Base-by-base conservation (phyloP, 208 protist species). In the Acanthamoeba polyphaga region DNA sequence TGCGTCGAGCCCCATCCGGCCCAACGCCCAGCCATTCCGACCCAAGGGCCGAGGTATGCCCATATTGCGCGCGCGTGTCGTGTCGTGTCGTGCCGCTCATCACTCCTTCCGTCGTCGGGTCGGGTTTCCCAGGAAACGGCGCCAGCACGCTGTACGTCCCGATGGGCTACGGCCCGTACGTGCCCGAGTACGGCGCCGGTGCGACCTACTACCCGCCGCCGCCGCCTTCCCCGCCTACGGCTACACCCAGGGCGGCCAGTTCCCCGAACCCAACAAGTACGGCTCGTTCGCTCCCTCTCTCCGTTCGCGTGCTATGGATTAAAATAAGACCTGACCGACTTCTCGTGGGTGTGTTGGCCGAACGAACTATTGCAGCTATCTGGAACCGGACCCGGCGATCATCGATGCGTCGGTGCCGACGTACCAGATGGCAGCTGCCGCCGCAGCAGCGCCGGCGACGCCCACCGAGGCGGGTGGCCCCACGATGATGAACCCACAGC, bases 191-290 rank as follows among this genome's bases (percentile, higher is more conserved):
- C 43, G 34, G 10, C 12, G 68, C 68, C 24, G 68, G 24, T 8
- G 68, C 68, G 43, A 17, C 74, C 43, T 84, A 55, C 74, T 84
- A 84, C n/a, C 74, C 74, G 58, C 58, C 12, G 58, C 58, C 58
- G 58, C 19, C 58, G 58, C 58, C 58, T 62, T 62, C 46, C 34
- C 74, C 17, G 74, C 74, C 43, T 84, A 34, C 46, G 74, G 74
- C 74, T 84, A 84, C 74, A 84, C 74, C 19, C 74, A 84, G n/a
- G 43, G 43, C 43, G 74, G 74, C 74, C 74, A 84, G 19, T 84
- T 84, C 74, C 74, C 74, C 74, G 34, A 24, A 15, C 34, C 34
- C 74, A 51, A 51, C 22, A 19, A 84, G 29, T 17, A n/a, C 66
- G 22, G 12, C 60, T n/a, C 60, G 15, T 27, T 27, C 60, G 27